Evolutionary conservation across 805 yeast species (phyloP).

Genomic region (Tetrapisispora namnaoensis): DNA sequence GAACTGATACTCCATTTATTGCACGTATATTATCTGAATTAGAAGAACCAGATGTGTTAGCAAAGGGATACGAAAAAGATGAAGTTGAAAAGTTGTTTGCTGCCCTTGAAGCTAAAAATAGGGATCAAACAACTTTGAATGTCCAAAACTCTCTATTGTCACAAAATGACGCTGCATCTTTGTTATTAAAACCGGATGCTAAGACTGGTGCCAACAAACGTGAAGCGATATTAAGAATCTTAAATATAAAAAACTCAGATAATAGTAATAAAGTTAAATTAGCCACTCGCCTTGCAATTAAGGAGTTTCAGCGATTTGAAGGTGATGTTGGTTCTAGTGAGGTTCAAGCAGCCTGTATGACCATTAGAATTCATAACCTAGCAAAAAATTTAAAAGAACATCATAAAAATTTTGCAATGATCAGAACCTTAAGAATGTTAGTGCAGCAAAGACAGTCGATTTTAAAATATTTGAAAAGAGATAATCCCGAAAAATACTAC

Average conservation of each 20-base stretch:
- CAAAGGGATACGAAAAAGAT: slow-evolving; percentile 45
- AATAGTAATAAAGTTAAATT: slow-evolving; percentile 46
- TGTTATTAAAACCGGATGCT: slow-evolving; percentile 8
- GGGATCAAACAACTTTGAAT: slow-evolving; percentile 10
- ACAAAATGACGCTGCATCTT: neutral
- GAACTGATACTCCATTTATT: slow-evolving; percentile 54
- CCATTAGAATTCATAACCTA: slow-evolving; percentile 68
- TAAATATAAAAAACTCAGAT: slow-evolving; percentile 63
- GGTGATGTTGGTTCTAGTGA: slow-evolving; percentile 95
- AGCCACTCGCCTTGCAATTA: slow-evolving; percentile 54
- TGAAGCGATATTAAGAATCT: slow-evolving; percentile 59
- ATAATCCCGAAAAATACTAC: slow-evolving; percentile 71
- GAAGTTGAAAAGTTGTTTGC: slow-evolving; percentile 69
- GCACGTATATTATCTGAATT: slow-evolving; percentile 56
- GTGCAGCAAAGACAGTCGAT: slow-evolving; percentile 85
- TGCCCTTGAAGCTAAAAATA: slow-evolving; percentile 36
- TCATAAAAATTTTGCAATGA: slow-evolving; percentile 63
- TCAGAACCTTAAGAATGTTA: slow-evolving; percentile 64
- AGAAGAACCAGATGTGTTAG: slow-evolving; percentile 53
- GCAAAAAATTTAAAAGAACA: slow-evolving; percentile 62
- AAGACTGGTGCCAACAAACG: slow-evolving; percentile 48
- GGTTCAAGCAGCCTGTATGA: slow-evolving; percentile 87
- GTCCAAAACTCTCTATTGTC: neutral
- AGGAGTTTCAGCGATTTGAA: slow-evolving; percentile 71
- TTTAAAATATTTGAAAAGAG: slow-evolving; percentile 71